Evolutionary conservation across 306 rosid genomes (phyloP), one percentile per base, ranked within the genome.

Genomic region (Quercus alba): DNA sequence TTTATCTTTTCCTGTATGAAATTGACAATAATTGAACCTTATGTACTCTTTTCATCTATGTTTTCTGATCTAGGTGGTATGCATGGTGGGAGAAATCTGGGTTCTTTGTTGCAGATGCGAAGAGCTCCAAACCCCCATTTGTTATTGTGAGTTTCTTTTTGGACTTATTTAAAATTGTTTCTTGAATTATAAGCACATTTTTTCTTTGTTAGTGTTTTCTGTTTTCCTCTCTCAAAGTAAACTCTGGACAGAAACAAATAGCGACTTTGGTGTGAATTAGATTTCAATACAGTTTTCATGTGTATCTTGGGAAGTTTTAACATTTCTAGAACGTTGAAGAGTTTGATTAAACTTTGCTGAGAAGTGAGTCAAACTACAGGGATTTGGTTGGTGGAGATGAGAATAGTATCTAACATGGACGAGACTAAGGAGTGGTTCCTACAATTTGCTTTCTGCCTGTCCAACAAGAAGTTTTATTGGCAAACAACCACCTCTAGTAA

Each of bases 61-160:
- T 71, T 83, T 87, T 76, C 38, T 81, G 30, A 77, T 75, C 56
- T 79, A 95, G 99, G 94, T 95, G 99, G 99, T 95, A 95, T 70
- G 85, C 80, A 12, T 93, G 97, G 98, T 95, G 98, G 99, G 99
- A 95, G 91, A 82, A 95, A 56, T 84, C 98, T 13, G 82, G 82
- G 10, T 87, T 46, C 75, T 95, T 93, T 80, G 94, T 85, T 80
- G 97, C 98, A 74, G 97, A 95, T 80, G 90, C 91, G 55, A 89
- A 78, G 75, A 90, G 99, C 97, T 75, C 92, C 72, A 93, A 95
- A 79, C 90, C 90, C 8, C 90, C 97, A 38, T 95, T 95, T 84
- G 91, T 86, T 63, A 91, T 91, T 82, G 99, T 95, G 81, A 90
- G 99, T 84, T 23, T 81, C 76, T 30, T 81, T 23, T 8, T 73